Base-by-base conservation (phyloP, 306 rosid genomes). In the Pterocarpus santalinus region DNA sequence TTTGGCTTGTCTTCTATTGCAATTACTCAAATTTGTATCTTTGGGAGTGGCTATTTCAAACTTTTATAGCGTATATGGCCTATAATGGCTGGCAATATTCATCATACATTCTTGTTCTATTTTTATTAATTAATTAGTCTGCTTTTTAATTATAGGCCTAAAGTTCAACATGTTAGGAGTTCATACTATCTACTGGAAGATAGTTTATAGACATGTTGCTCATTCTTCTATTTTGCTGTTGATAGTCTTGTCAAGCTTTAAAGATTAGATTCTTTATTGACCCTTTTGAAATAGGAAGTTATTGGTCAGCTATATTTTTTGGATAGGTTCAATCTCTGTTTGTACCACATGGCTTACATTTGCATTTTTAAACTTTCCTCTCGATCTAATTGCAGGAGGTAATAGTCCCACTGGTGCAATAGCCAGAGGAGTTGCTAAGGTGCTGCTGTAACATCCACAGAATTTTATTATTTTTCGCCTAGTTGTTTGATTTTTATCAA, bases 341-440 rank as follows among this genome's bases (percentile, higher is more conserved):
- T 77, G 14, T 79, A 5, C 41, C 0, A 38, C 41, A 38, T 38
- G 41, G 82, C 17, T 69, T 79, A 46, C 13, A 52, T 67, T 63
- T 51, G 10, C 49, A 11, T 53, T 57, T 22, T 57, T 0, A 49
- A 83, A 58, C 64, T n/a, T 57, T 68, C 63, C 6, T 69, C 9
- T 61, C 5, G n/a, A 36, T 64, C 38, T 12, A 72, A 80, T 68
- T 80, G 33, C 85, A 92, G 94, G 90, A 7, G 92, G 91, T 17
- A 88, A 86, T 78, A 82, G 92, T 85, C 92, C 92, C 46, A 92
- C 92, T 55, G 92, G 94, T 78, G 91, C 94, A 16, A 92, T 88
- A 49, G 94, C 97, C 41, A 94, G 92, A 34, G 80, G 80, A 75
- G 49, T 75, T 44, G 71, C 69, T 36, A 46, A 36, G 90, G 94